Conservation (phyloP, 2,329 filamentous ascomycete genomes). For the Nemania bipapillata region DNA sequence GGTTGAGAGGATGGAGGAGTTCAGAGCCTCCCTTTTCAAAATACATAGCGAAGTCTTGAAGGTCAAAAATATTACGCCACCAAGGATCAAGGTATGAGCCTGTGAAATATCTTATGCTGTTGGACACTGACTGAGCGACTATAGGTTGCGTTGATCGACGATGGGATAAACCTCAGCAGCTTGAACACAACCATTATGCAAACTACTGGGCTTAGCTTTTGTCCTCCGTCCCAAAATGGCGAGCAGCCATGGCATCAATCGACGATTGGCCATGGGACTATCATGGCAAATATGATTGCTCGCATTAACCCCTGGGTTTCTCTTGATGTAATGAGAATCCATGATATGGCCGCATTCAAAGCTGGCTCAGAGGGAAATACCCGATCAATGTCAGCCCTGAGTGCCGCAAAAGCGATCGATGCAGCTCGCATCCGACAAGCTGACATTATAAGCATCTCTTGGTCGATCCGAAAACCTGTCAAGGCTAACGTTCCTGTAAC, state of each 20-base stretch:
- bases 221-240: not conserved
- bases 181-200: not conserved
- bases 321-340: not conserved
- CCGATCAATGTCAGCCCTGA: not conserved
- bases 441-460: not conserved
- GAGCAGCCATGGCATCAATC: conserved; percentile 4
- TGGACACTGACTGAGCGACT: not conserved
- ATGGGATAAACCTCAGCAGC: not conserved
- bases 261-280: conserved; percentile 4
- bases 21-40: not conserved
- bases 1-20: not conserved
- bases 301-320: conserved; percentile 13
- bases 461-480: not conserved
- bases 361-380: not conserved
- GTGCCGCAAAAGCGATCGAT: not conserved
- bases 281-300: conserved; percentile 10
- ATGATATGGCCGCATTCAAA: not conserved
- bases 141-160: conserved; percentile 1
- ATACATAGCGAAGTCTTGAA: not conserved
- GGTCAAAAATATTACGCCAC: too few relatives aligned
- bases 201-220: not conserved
- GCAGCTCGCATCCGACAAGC: not conserved
- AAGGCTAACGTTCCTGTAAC: not conserved
- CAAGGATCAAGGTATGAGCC: too few relatives aligned
- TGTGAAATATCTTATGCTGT: not conserved